Evolutionary conservation across 1,139 yeast species (phyloP).

Genomic region (Pichia sp.): DNA sequence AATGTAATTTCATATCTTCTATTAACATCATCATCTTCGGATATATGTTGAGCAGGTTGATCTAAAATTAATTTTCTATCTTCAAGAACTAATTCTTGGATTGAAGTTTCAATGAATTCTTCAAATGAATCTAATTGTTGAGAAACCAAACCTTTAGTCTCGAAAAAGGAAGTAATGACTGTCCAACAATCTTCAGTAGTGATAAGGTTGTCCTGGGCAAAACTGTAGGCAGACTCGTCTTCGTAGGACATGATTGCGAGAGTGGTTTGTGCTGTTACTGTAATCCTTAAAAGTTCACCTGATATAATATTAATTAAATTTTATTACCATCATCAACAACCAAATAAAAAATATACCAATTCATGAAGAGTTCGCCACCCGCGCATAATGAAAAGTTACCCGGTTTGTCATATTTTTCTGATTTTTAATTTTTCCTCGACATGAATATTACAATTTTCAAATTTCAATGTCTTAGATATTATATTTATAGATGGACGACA

Average conservation of each 20-base stretch:
- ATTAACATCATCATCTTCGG: slow-evolving; percentile 82
- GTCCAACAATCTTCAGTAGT: slow-evolving; percentile 99
- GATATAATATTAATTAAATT: too few species aligned
- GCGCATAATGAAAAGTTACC: neutral
- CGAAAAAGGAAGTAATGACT: slow-evolving; percentile 92
- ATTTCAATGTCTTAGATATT: too few species aligned
- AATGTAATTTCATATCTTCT: slow-evolving; percentile 92
- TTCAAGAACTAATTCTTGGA: slow-evolving; percentile 95
- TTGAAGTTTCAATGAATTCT: slow-evolving; percentile 93
- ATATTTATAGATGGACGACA: too few species aligned
- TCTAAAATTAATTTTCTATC: slow-evolving; percentile 91
- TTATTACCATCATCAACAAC: too few species aligned
- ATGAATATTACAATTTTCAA: neutral
- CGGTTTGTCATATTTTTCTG: neutral
- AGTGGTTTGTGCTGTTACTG: neutral
- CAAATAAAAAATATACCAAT: too few species aligned
- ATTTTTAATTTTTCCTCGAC: neutral
- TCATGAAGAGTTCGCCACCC: too few species aligned
- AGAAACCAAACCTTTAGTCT: slow-evolving; percentile 93
- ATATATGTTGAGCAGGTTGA: slow-evolving; percentile 96
- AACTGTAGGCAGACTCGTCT: slow-evolving; percentile 8
- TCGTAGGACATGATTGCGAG: slow-evolving; percentile 6
- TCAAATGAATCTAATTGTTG: slow-evolving; percentile 98
- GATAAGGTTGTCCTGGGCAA: slow-evolving; percentile 34
- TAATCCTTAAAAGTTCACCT: neutral